Conservation (phyloP, 2,329 filamentous ascomycete species). For the Fusarium chlamydosporum region DNA sequence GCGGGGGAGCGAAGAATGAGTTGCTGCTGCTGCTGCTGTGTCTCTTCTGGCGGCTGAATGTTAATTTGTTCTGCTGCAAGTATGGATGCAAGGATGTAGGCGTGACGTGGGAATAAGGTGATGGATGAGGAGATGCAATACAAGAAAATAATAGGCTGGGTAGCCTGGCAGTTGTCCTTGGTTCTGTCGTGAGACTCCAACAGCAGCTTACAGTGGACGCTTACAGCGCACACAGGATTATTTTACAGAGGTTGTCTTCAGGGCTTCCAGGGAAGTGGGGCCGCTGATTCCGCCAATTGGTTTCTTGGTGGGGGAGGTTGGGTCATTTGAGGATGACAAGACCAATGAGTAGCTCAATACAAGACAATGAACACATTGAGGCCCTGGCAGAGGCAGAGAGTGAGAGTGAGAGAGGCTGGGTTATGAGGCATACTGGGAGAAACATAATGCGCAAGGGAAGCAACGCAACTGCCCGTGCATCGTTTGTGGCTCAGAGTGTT, state of each 20-base stretch:
- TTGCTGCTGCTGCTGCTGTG: slow-evolving; percentile 24
- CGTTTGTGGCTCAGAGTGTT: slow-evolving; percentile 24
- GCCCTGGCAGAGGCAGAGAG: slow-evolving; percentile 20
- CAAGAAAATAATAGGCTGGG: slow-evolving; percentile 22
- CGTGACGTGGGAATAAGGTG: slow-evolving; percentile 37
- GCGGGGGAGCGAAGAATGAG: slow-evolving; percentile 28
- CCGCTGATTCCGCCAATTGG: slow-evolving; percentile 7
- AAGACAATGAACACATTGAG: slow-evolving; percentile 18
- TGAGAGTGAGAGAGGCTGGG: slow-evolving; percentile 14
- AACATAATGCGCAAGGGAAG: slow-evolving; percentile 24
- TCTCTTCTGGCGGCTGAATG: slow-evolving; percentile 29
- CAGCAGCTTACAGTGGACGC: slow-evolving; percentile 29
- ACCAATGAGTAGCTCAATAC: background rate
- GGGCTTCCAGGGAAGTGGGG: slow-evolving; percentile 33
- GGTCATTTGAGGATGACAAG: background rate
- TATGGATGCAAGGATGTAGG: slow-evolving; percentile 22
- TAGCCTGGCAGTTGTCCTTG: slow-evolving; percentile 23
- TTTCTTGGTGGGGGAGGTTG: slow-evolving; percentile 5
- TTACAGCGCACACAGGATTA: slow-evolving; percentile 26
- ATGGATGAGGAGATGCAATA: slow-evolving; percentile 26
- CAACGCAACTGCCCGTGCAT: slow-evolving; percentile 13
- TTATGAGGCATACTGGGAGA: slow-evolving; percentile 20
- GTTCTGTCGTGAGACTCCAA: slow-evolving; percentile 25
- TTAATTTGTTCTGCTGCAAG: slow-evolving; percentile 20
- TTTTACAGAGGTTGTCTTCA: slow-evolving; percentile 19